Evolutionary conservation across 768 basidiomycete genomes (phyloP), one percentile per base, ranked within the genome.

Genomic region (Rhodotorula toruloides): DNA sequence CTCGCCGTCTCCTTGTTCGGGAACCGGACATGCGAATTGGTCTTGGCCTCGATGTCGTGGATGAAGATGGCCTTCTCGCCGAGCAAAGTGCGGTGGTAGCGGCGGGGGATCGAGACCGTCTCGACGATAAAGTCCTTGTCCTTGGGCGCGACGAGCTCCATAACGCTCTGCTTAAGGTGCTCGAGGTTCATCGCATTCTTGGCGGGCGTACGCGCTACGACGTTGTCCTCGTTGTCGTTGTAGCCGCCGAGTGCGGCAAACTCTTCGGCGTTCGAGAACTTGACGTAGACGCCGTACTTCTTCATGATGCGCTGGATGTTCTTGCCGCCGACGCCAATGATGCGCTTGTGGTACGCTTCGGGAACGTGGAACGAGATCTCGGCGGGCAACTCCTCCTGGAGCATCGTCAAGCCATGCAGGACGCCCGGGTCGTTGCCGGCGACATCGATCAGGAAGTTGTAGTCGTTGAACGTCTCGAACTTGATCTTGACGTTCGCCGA

Each of bases 301-400:
- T 97, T 97, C 94, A 99, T 99, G 79, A 99, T 98, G 65, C 91
- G 85, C 78, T 98, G 94, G 65, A 99, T 97, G 78, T 91, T 98
- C 75, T 92, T 87, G 36, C 94, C 94, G 40, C 91, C 93, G 42
- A 97, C 93, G 66, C 94, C 94, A 72, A 99, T 99, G 77, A 99
- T 99, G 67, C 96, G 89, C 78, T 97, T 98, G 81, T 98, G 94
- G 77, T 97, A 98, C 52, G 86, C 86, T 79, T 99, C 94, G 39
- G 94, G 94, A 19, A 99, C 91, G 78, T 97, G 92, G 84, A 99
- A 99, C 32, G 91, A 94, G 36, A 96, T 90, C 77, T 99, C 94
- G 31, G 94, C 91, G 5, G 94, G 94, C n/a, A 99, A 81, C 77
- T 99, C 94, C 77, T 97, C 94, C 79, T 94, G 91, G 32, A 98